Percentiles rank a stretch among this genome's conserved stretches.
Conservation (phyloP, 805 yeast genomes). For the Sungouiella blattae region DNA sequence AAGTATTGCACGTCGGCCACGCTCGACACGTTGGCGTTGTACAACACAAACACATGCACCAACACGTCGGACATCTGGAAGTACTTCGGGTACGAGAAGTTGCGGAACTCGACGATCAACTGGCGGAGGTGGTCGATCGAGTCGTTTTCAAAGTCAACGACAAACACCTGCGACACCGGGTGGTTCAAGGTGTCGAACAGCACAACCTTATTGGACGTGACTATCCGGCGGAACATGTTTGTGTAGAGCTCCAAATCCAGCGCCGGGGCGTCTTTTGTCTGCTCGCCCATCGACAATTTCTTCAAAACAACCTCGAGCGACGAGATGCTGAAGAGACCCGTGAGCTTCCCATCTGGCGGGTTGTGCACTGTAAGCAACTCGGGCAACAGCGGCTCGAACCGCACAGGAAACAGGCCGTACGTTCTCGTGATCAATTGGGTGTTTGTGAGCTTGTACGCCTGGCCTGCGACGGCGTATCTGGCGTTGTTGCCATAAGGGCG, state of each 20-base stretch:
- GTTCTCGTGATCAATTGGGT: conserved; percentile 47
- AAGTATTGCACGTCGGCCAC: conserved; percentile 32
- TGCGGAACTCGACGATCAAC: conserved; percentile 45
- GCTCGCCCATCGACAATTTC: conserved; percentile 6
- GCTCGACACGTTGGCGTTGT: conserved; percentile 19
- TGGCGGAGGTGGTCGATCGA: conserved; percentile 54
- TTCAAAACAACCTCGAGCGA: conserved; percentile 31
- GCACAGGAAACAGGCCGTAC: conserved; percentile 52
- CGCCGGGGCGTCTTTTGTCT: neutral
- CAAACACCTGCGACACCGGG: conserved; percentile 74
- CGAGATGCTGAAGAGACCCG: conserved; percentile 35
- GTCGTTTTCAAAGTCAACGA: conserved; percentile 53
- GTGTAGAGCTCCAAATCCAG: conserved; percentile 43
- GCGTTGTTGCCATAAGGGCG: conserved; percentile 56
- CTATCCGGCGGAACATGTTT: conserved; percentile 53
- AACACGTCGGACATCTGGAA: conserved; percentile 64
- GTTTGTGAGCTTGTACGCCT: conserved; percentile 47
- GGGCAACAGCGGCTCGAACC: conserved; percentile 46
- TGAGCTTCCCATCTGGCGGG: conserved; percentile 17
- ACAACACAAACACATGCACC: conserved; percentile 34
- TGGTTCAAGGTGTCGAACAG: conserved; percentile 86
- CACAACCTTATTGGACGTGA: conserved; percentile 58
- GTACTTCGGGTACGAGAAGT: conserved; percentile 58
- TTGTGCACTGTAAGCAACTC: conserved; percentile 32
- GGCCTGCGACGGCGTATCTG: conserved; percentile 37